Evolutionary conservation across 202 grass and related monocot species (phyloP), one percentile per base, ranked within the genome.

Genomic region (Setaria viridis): DNA sequence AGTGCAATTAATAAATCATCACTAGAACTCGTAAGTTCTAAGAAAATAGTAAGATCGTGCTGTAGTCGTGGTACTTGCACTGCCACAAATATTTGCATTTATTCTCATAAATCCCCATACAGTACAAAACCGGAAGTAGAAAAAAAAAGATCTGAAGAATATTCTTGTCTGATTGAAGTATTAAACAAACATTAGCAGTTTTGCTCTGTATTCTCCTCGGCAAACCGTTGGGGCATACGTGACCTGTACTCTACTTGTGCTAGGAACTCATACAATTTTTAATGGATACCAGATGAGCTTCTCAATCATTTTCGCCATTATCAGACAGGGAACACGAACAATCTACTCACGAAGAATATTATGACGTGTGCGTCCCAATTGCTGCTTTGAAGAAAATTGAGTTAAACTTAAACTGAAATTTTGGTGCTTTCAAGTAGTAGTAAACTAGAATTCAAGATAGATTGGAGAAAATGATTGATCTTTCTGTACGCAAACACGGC

Each of bases 111-210:
- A 48, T 46, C n/a, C 29, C 50, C 65, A 29, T 37, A 37, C 37
- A 49, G 49, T 66, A 58, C 79, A 62, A 70, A 82, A 11, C 6
- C 1, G 35, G 6, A 71, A 69, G n/a, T 57, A 45, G 5, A 29
- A 54, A 67, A 62, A 77, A 58, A 6, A 2, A 17, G 12, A 34
- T 86, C 39, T 58, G 39, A 67, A 65, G 67, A 90, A 83, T 90
- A 86, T 86, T 79, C 73, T 48, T 90, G 58, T 65, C 29, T 83
- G 84, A 58, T 86, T 77, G 47, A 51, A 78, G 17, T 70, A n/a
- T 82, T 82, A 82, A 77, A 82, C 57, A 73, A 64, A 33, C 62
- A 82, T 57, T 77, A 39, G 35, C 46, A 42, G 46, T 82, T 86
- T 82, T 9, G 13, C 55, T 65, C 10, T 58, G 43, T 58, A 42